phyloP scores from a whole-genome alignment of 345 rosid genomes.

The Schrenkiella parvula region DNA sequence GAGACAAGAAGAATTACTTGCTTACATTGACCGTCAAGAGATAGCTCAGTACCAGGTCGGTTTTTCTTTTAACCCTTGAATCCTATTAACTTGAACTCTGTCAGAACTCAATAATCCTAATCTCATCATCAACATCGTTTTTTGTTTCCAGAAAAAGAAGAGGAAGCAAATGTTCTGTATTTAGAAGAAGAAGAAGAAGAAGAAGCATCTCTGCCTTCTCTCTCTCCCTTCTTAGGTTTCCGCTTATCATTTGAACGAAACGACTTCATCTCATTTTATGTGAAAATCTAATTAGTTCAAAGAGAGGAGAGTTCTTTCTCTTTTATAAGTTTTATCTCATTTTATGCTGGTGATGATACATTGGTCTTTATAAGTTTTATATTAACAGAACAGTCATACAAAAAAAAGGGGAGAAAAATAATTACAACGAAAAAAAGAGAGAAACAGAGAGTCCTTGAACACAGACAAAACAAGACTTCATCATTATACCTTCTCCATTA shows the following conservation, averaged over 20 bases:
- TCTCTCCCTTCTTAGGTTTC: slow-evolving; percentile 2
- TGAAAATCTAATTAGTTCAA: neutral
- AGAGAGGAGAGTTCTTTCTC: slow-evolving; percentile 7
- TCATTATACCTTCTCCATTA: neutral
- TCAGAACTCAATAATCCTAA: too few relatives aligned
- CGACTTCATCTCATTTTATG: slow-evolving; percentile 11
- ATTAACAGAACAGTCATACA: neutral
- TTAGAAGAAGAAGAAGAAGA: slow-evolving; percentile 55
- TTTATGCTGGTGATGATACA: neutral
- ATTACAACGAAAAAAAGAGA: neutral
- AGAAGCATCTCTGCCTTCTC: slow-evolving; percentile 10
- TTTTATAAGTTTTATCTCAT: neutral
- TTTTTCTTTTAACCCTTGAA: neutral
- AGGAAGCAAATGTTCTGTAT: slow-evolving; percentile 32
- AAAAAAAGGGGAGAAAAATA: neutral
- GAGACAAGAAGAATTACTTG: slow-evolving; percentile 95
- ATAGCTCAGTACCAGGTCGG: slow-evolving; percentile 65
- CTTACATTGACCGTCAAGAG: slow-evolving; percentile 87
- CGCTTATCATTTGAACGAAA: slow-evolving; percentile 3
- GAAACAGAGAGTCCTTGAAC: neutral
- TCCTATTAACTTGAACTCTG: too few relatives aligned
- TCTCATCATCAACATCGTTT: neutral
- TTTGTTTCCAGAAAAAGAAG: slow-evolving; percentile 25
- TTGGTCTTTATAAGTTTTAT: neutral
- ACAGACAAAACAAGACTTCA: neutral